Conservation (phyloP, 345 rosid species). For the Hibiscus trionum region DNA sequence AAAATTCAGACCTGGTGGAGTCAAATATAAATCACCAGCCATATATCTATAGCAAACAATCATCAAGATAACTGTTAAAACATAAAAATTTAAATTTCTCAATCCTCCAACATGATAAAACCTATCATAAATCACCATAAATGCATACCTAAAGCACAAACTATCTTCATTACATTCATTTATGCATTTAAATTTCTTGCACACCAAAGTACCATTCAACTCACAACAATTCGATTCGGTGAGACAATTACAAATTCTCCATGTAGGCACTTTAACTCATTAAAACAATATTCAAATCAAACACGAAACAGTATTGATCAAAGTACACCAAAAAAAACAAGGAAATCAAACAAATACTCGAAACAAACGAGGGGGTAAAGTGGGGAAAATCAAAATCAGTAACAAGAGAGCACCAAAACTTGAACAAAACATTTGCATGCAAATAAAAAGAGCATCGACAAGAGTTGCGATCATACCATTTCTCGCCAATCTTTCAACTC, state of each 20-base stretch:
- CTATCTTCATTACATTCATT: not conserved
- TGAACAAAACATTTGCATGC: slow-evolving; percentile 7
- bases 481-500: not conserved
- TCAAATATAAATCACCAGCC: not conserved
- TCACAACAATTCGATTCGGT: not conserved
- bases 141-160: not conserved
- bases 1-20: not conserved
- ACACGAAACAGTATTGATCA: not conserved
- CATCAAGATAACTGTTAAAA: not conserved
- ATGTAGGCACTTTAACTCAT: not conserved
- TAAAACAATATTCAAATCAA: not conserved
- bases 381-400: not conserved
- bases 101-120: not conserved
- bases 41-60: not conserved
- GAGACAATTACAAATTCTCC: not conserved
- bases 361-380: not conserved
- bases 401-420: not conserved
- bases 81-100: not conserved
- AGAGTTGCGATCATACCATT: not conserved
- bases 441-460: not conserved
- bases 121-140: not conserved
- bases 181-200: not conserved
- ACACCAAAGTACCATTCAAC: not conserved
- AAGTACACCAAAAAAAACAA: not conserved
- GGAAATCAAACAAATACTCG: not conserved